phyloP scores from a whole-genome alignment of 257 asterid genomes.

The Penstemon barbatus region DNA sequence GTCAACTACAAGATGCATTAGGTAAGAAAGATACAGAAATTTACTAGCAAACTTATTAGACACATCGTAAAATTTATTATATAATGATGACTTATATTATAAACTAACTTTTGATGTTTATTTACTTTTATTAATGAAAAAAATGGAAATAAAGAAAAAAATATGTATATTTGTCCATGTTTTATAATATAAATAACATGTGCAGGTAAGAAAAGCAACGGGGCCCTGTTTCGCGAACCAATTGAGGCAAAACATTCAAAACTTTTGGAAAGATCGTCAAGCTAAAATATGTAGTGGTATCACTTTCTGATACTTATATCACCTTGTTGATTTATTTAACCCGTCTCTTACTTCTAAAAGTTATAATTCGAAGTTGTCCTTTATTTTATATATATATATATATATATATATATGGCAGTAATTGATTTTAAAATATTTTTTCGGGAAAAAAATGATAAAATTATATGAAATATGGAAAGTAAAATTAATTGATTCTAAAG shows the following conservation, averaged over 20 bases:
- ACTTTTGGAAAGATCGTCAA: slow-evolving; percentile 37
- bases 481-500: no score
- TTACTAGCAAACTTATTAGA: background rate
- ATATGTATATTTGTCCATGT: background rate
- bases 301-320: background rate
- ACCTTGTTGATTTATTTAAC: background rate
- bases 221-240: slow-evolving; percentile 18
- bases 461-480: no score
- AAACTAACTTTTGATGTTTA: background rate
- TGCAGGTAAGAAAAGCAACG: slow-evolving; percentile 16
- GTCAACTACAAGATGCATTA: background rate
- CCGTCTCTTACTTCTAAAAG: background rate
- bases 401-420: no score
- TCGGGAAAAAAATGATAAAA: no score
- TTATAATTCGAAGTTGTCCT: no score
- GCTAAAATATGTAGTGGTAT: slow-evolving; percentile 28
- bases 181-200: background rate
- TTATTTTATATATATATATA: no score
- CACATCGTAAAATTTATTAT: no score
- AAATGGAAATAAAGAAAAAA: background rate
- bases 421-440: no score
- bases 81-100: no score
- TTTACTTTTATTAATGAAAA: background rate
- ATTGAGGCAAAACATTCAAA: slow-evolving; percentile 27
- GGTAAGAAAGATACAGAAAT: background rate